Conservation (phyloP, 2,329 filamentous ascomycete species). For the Fusarium keratoplasticum region DNA sequence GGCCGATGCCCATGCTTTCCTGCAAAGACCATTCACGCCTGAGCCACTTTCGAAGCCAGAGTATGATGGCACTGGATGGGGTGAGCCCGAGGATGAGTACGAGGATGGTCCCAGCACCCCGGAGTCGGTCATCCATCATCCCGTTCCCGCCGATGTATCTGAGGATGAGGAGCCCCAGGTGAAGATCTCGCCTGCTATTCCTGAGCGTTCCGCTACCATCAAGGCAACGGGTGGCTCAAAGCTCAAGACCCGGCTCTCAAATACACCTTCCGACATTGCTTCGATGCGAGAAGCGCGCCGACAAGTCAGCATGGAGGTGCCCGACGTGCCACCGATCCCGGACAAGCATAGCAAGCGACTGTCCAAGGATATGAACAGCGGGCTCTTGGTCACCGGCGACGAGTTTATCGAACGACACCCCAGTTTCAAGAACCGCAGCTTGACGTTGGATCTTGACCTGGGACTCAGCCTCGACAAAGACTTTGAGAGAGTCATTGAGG, state of each 20-base stretch:
- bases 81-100: constrained; percentile 63
- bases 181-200: constrained; percentile 72
- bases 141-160: constrained; percentile 57
- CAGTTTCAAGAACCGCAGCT: constrained; percentile 83
- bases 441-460: constrained; percentile 84
- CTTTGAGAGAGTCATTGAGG: constrained; percentile 94
- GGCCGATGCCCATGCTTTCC: constrained; percentile 51
- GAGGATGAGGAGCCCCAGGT: constrained; percentile 57
- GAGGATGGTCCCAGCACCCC: constrained; percentile 78
- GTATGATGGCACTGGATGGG: constrained; percentile 73
- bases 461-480: constrained; percentile 90
- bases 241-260: constrained; percentile 88
- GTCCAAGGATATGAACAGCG: constrained; percentile 59
- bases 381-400: constrained; percentile 49
- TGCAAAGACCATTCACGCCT: constrained; percentile 62
- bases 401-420: constrained; percentile 71
- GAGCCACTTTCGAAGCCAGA: constrained; percentile 67
- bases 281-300: constrained; percentile 89
- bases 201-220: constrained; percentile 87
- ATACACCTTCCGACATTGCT: constrained; percentile 84
- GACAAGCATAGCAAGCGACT: constrained; percentile 68
- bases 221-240: constrained; percentile 87
- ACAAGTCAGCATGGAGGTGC: constrained; percentile 82
- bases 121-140: constrained; percentile 89
- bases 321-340: constrained; percentile 69